Percentiles rank a stretch among this genome's conserved stretches.
These are phyloP conservation scores for Silene coronaria DNA, from an alignment of 179 eudicot genomes.

Conservation along the genomic window DNA sequence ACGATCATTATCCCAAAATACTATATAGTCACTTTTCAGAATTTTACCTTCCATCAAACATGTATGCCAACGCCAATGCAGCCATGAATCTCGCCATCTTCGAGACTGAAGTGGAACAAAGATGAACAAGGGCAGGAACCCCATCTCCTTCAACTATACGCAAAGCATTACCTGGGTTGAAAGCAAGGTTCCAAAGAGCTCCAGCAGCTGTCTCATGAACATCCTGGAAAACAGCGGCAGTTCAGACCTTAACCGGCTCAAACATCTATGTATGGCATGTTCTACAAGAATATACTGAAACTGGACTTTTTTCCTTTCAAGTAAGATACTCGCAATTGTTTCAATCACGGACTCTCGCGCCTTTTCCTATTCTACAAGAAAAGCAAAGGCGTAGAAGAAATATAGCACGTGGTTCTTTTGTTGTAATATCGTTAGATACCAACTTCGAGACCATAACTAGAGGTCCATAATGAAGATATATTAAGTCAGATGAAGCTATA, in stretches of 20 bases:
- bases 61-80: slow-evolving; percentile 87
- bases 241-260: background rate
- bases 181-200: slow-evolving; percentile 98
- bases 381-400: background rate
- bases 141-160: slow-evolving; percentile 96
- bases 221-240: slow-evolving; percentile 43
- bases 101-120: slow-evolving; percentile 73
- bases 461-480: background rate
- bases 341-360: background rate
- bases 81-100: slow-evolving; percentile 99
- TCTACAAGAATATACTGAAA: too few species aligned
- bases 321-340: background rate
- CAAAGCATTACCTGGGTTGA: slow-evolving; percentile 83
- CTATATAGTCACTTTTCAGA: background rate
- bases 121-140: slow-evolving; percentile 80
- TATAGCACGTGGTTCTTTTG: background rate
- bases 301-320: background rate
- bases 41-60: slow-evolving; percentile 91
- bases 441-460: background rate
- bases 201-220: slow-evolving; percentile 99
- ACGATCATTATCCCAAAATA: background rate
- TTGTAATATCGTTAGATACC: background rate
- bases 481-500: slow-evolving; percentile 2
- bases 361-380: background rate
- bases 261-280: background rate